phyloP scores from a whole-genome alignment of 176 grass and related monocot genomes.

The Oryza meridionalis region DNA sequence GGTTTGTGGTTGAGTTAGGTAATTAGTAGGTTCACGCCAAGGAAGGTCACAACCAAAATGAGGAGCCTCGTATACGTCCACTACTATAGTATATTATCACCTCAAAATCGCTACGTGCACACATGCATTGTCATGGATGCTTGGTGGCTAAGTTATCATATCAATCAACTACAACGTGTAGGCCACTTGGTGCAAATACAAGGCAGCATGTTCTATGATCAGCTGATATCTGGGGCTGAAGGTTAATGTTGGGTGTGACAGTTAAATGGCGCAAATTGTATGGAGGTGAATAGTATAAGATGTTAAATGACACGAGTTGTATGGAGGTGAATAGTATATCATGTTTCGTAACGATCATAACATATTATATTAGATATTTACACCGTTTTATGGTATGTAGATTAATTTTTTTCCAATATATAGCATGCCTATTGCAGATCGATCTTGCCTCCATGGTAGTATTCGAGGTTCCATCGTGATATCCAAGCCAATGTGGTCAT shows the following conservation, averaged over 20 bases:
- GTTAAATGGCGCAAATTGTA: too few species aligned
- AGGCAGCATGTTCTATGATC: background rate
- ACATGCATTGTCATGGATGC: background rate
- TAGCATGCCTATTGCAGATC: too few species aligned
- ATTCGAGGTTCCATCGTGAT: too few species aligned
- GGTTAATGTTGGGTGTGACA: background rate
- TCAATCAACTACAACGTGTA: background rate
- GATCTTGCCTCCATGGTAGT: too few species aligned
- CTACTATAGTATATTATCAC: background rate
- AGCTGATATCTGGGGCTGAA: background rate
- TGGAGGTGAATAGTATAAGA: too few species aligned
- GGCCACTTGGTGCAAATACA: background rate
- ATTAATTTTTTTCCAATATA: too few species aligned
- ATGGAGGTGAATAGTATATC: too few species aligned
- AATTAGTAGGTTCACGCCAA: background rate
- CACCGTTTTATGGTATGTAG: too few species aligned
- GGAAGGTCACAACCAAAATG: background rate
- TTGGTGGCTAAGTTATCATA: background rate
- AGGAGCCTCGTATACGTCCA: background rate
- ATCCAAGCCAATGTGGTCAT: too few species aligned
- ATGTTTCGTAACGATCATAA: too few species aligned
- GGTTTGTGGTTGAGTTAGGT: conserved; percentile 21
- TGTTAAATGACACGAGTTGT: too few species aligned
- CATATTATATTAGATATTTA: too few species aligned
- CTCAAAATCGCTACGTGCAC: background rate